Percentiles rank a stretch among this genome's conserved stretches.
Conservation (phyloP, 225 moss, liverwort and hornwort genomes). For the Thuidium tamariscinum region DNA sequence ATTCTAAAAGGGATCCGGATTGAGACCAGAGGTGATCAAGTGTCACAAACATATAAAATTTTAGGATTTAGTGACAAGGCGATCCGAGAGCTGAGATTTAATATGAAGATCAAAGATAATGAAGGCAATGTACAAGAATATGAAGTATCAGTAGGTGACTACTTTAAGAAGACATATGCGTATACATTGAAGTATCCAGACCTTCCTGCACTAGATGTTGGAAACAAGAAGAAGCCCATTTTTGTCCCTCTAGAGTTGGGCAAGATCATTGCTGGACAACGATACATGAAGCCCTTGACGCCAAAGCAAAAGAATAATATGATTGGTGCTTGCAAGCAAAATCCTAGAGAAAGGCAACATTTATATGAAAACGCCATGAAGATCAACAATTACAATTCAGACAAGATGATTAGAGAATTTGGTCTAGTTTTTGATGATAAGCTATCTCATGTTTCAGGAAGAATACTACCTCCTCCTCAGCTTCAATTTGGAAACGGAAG, state of each 20-base stretch:
- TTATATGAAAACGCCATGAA: conserved; percentile 57
- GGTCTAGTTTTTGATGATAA: conserved; percentile 9
- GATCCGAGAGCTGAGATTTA: conserved; percentile 31
- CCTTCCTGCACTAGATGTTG: conserved; percentile 33
- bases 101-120: not conserved
- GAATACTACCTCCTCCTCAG: conserved; percentile 62
- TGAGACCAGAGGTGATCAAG: conserved; percentile 23
- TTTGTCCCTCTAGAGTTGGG: conserved; percentile 6
- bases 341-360: conserved; percentile 31
- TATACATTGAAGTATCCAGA: conserved; percentile 3
- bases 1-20: conserved; percentile 51
- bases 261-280: conserved; percentile 35
- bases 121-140: conserved; percentile 1
- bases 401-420: conserved; percentile 54
- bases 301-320: conserved; percentile 7
- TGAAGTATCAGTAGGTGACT: conserved; percentile 14
- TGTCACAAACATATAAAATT: conserved; percentile 38
- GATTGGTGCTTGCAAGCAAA: conserved; percentile 32
- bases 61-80: conserved; percentile 41
- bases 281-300: conserved; percentile 22
- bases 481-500: conserved; percentile 45
- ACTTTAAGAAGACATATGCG: conserved; percentile 11
- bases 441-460: conserved; percentile 36
- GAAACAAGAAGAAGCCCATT: conserved; percentile 21
- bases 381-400: conserved; percentile 36